These are phyloP conservation scores for Astrephomene gubernaculifera DNA, from an alignment of 139 green algal genomes.

Conservation along the genomic window DNA sequence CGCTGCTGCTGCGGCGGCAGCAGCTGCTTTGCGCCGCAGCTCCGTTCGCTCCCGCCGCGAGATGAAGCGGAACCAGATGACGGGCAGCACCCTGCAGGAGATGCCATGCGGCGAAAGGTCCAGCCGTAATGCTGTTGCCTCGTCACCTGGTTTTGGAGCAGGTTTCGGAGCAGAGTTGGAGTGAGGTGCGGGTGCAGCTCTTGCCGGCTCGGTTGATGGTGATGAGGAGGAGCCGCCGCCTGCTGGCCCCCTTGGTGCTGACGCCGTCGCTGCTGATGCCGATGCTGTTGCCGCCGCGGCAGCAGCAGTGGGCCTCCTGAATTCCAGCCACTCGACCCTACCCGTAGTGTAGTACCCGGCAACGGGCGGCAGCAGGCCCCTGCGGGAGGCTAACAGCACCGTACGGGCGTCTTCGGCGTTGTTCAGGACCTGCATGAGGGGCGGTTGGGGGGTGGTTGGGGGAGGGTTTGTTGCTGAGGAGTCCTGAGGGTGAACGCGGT, in stretches of 20 bases:
- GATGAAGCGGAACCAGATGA: constrained; percentile 29
- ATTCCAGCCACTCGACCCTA: constrained; percentile 39
- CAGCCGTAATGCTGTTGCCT: neutral
- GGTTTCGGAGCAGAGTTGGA: too few relatives aligned
- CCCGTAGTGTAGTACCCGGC: constrained; percentile 19
- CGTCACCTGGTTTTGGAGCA: neutral
- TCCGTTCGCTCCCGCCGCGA: neutral
- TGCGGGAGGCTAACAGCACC: neutral
- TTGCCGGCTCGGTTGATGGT: neutral
- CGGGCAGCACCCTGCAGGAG: constrained; percentile 8
- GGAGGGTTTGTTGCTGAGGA: neutral
- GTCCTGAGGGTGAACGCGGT: neutral
- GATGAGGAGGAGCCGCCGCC: too few relatives aligned
- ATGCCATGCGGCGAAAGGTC: too few relatives aligned
- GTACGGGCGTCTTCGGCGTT: neutral
- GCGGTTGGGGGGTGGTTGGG: neutral
- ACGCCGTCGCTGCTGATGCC: neutral
- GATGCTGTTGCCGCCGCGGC: neutral
- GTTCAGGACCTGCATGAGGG: constrained; percentile 12
- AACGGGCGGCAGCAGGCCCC: constrained; percentile 20
- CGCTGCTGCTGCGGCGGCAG: neutral
- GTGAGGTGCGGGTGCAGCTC: neutral
- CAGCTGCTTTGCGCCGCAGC: too few relatives aligned
- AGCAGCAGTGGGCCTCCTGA: too few relatives aligned
- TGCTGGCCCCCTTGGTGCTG: neutral